Evolutionary conservation across 768 basidiomycete species (phyloP).

Genomic region (Brasilioporus rufonigricans): DNA sequence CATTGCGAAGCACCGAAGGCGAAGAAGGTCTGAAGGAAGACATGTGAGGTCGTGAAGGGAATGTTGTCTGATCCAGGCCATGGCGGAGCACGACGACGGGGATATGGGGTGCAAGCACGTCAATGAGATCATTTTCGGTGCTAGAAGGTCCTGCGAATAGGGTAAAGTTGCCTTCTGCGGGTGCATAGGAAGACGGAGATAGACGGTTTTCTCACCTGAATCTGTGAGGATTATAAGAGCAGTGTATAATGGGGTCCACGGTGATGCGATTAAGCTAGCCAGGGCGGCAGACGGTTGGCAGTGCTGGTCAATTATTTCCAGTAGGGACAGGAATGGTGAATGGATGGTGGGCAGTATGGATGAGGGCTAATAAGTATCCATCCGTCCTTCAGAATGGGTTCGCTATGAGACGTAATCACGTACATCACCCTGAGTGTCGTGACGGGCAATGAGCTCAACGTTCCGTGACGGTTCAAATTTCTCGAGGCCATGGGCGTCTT

Average conservation of each 20-base stretch:
- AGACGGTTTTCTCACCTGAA: conserved; percentile 36
- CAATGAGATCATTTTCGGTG: conserved; percentile 46
- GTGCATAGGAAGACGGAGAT: conserved; percentile 1
- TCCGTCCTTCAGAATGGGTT: conserved; percentile 7
- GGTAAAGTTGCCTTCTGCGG: conserved; percentile 2
- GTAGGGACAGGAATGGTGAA: conserved; percentile 51
- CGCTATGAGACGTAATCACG: conserved; percentile 22
- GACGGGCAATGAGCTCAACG: conserved; percentile 55
- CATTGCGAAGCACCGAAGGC: conserved; percentile 49
- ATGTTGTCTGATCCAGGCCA: conserved; percentile 31
- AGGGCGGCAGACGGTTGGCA: conserved; percentile 50
- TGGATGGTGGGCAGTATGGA: conserved; percentile 47
- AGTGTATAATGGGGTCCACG: conserved; percentile 57
- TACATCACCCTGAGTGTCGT: conserved; percentile 46
- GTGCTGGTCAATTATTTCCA: conserved; percentile 52
- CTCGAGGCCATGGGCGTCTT: conserved; percentile 62
- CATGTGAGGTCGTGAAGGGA: conserved; percentile 35
- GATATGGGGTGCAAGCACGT: conserved; percentile 49
- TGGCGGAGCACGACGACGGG: conserved; percentile 56
- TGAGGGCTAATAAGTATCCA: conserved; percentile 25
- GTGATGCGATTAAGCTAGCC: conserved; percentile 54
- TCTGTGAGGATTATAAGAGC: conserved; percentile 54
- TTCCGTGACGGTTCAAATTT: conserved; percentile 64
- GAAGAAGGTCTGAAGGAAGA: conserved; percentile 59
- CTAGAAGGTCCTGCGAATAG: conserved; percentile 24